A percentile compares a stretch with the other conserved stretches of the same genome.
phyloP scores from a whole-genome alignment of 2,329 filamentous ascomycete species.

The Penicillium sp. region DNA sequence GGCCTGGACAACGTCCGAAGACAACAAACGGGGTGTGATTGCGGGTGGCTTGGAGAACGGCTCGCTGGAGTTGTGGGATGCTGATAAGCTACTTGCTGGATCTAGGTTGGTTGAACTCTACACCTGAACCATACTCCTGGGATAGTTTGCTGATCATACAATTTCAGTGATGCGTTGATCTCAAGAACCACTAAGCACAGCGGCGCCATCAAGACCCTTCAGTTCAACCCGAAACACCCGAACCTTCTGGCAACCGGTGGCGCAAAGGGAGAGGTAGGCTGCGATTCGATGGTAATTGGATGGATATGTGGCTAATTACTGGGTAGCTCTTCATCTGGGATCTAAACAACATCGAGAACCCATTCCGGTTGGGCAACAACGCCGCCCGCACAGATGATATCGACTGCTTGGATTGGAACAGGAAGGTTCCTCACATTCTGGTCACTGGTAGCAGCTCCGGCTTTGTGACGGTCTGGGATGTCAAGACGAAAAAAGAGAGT shows the following conservation, averaged over 20 bases:
- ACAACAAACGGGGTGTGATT: conserved; percentile 76
- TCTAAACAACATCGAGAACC: conserved; percentile 76
- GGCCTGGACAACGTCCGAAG: conserved; percentile 78
- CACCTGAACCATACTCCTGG: background rate
- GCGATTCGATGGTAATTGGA: background rate
- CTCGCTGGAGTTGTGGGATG: conserved; percentile 87
- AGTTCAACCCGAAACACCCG: conserved; percentile 89
- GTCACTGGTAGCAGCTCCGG: conserved; percentile 87
- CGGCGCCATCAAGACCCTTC: conserved; percentile 83
- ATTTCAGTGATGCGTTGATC: conserved; percentile 61
- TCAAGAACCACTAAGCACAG: conserved; percentile 82
- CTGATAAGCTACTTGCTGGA: conserved; percentile 54
- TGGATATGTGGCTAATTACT: conserved; percentile 2
- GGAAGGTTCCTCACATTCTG: conserved; percentile 90
- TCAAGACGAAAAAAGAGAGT: conserved; percentile 95
- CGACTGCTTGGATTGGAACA: conserved; percentile 96
- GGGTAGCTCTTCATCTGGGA: conserved; percentile 77
- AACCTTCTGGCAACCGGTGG: conserved; percentile 88
- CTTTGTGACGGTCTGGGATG: conserved; percentile 96
- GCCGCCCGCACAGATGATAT: conserved; percentile 88
- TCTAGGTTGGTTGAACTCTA: conserved; percentile 37
- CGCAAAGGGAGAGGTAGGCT: conserved; percentile 65
- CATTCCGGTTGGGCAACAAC: conserved; percentile 78
- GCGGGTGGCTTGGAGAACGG: conserved; percentile 93
- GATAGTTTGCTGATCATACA: conserved; percentile 12